Conservation (phyloP, 2,329 filamentous ascomycete species). For the Paecilomyces sp. region DNA sequence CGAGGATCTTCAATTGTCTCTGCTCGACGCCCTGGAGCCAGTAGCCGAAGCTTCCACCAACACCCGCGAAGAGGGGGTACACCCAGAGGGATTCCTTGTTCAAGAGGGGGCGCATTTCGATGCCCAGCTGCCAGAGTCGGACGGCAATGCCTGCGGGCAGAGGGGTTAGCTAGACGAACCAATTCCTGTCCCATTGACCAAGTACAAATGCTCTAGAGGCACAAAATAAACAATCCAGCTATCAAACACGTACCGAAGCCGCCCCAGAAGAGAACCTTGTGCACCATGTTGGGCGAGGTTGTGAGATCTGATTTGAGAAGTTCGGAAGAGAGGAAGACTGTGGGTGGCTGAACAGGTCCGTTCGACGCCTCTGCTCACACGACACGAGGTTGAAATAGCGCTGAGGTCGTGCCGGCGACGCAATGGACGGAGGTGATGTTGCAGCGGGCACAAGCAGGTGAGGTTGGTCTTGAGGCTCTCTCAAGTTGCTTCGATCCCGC, state of each 20-base stretch:
- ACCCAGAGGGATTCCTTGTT: conserved; percentile 76
- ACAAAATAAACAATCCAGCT: background rate
- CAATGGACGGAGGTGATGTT: conserved; percentile 8
- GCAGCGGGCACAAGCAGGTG: conserved; percentile 11
- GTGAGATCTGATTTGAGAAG: conserved; percentile 4
- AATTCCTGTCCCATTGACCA: background rate
- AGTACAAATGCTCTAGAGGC: background rate
- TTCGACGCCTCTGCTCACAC: background rate
- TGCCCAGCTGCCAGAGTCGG: conserved; percentile 93
- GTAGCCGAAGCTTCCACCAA: conserved; percentile 90
- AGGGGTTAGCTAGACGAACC: conserved; percentile 4
- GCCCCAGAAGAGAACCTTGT: conserved; percentile 48
- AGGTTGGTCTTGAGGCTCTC: conserved; percentile 15
- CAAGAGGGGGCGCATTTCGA: conserved; percentile 96
- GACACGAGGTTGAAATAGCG: background rate
- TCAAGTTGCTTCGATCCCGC: background rate
- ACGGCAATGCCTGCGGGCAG: conserved; percentile 67
- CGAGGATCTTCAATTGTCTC: conserved; percentile 68
- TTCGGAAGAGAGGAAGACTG: background rate
- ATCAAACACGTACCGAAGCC: conserved; percentile 69
- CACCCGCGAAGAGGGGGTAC: conserved; percentile 80
- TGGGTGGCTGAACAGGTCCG: background rate
- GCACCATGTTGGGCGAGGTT: conserved; percentile 34
- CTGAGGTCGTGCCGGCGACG: conserved; percentile 10
- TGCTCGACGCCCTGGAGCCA: conserved; percentile 90